These are phyloP conservation scores for Chytriomyces sp. DNA, from an alignment of 192 early-diverging fungal species.

Conservation along the genomic window DNA sequence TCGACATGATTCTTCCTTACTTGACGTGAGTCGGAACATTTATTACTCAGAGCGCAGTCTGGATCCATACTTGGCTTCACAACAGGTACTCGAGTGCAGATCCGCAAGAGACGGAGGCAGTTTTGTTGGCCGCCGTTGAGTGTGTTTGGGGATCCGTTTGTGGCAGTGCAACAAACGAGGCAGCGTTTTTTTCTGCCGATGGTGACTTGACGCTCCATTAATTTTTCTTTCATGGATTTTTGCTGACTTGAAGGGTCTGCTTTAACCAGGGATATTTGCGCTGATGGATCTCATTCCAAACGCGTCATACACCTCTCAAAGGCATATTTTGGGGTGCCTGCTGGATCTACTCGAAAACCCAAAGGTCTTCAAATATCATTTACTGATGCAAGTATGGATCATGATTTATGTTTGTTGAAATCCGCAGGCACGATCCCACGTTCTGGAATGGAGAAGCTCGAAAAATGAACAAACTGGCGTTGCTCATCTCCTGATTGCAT, in stretches of 20 bases:
- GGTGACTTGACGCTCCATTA: slow-evolving; percentile 26
- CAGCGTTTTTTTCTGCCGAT: slow-evolving; percentile 39
- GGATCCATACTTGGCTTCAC: not conserved
- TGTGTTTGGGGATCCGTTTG: slow-evolving; percentile 57
- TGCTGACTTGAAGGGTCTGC: no score
- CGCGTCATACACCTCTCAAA: slow-evolving; percentile 23
- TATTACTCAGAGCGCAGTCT: not conserved
- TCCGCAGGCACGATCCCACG: slow-evolving; percentile 34
- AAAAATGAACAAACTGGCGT: slow-evolving; percentile 36
- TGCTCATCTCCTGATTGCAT: slow-evolving; percentile 38
- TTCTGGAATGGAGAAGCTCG: slow-evolving; percentile 38
- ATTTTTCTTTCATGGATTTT: slow-evolving; percentile 1
- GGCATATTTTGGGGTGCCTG: slow-evolving; percentile 49
- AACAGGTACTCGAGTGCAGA: slow-evolving; percentile 45
- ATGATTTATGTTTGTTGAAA: slow-evolving; percentile 1
- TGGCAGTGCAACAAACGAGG: slow-evolving; percentile 42
- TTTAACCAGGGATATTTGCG: slow-evolving; percentile 45
- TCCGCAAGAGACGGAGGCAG: slow-evolving; percentile 42
- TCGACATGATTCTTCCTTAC: slow-evolving; percentile 43
- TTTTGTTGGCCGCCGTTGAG: slow-evolving; percentile 46
- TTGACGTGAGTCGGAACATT: slow-evolving; percentile 35
- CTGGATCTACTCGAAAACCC: slow-evolving; percentile 55
- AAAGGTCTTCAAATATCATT: slow-evolving; percentile 30
- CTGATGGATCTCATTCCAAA: slow-evolving; percentile 46
- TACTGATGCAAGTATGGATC: not conserved